Base-by-base conservation (phyloP, 805 yeast genomes). In the Saturnispora saitoi region DNA sequence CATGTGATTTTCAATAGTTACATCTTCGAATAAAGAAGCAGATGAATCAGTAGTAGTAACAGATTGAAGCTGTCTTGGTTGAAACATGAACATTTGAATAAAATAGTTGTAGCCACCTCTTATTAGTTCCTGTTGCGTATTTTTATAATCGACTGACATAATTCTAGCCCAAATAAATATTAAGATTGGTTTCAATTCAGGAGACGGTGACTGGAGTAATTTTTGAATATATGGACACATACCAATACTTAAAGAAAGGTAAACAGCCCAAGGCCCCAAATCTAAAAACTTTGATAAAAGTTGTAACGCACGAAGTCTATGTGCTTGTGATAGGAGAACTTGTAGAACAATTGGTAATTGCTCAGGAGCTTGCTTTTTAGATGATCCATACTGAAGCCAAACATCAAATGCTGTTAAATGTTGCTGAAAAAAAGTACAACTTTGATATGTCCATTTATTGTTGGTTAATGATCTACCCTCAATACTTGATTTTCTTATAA, bases 111-210 rank as follows among this genome's bases (percentile, higher is more conserved):
- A 90, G 0, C 96, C 96, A 60, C 91, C 98, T 58, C 90, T 90
- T 54, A 93, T 77, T 29, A 93, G 73, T 60, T 93, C 99, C 53
- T 83, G 89, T 63, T 93, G 99, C 3, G 96, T 87, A 58, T 85
- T 83, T 54, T 79, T 77, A 62, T 85, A 83, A 65, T 91, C 98
- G 22, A 93, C 95, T 3, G 97, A 90, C 93, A 93, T 88, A 20
- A 93, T 88, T 55, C 98, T 74, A 0, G 98, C 96, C 99, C 99
- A 93, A 48, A 93, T 93, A 59, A 91, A 93, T 1, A 93, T 93
- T 49, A 93, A 68, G 3, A 91, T 95, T 0, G 98, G 98, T 58
- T 89, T 89, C 51, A 93, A 71, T 59, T 93, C 98, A 26, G 87
- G 95, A 0, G 98, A 96, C 0, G 98, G 98, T 51, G 95, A 83